Base-by-base conservation (phyloP, 2,329 filamentous ascomycete genomes). In the Elsinoe batatas region DNA sequence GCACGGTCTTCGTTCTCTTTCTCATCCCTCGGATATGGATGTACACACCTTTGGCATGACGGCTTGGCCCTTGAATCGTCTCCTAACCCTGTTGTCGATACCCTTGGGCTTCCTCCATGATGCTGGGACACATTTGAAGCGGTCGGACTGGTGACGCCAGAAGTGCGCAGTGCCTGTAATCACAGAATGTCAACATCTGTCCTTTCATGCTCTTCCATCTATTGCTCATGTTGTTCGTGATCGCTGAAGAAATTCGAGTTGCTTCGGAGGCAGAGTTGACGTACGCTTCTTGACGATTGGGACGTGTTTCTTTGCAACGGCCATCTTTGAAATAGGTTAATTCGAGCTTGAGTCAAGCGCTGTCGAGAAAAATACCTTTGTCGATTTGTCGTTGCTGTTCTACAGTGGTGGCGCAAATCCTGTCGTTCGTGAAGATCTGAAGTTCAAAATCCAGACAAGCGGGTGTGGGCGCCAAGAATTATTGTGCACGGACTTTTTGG, bases 281-380 rank as follows among this genome's bases (percentile, higher is more conserved):
- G 74, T 91, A 95, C 90, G 90, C 90, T 98, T 98, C 89, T 98
- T 98, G 74, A 98, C 88, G 83, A 98, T 98, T 72, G 91, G 86
- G 74, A 97, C 84, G 79, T 97, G 93, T 83, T 95, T 94, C 88
- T 94, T 95, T 79, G 91, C 88, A 86, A 91, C 83, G 83, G 91
- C 90, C 93, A 97, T 97, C 91, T 91, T 64, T 58, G 58, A 38
- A 35, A 50, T 12, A 22, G 4, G 20, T 55, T 26, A 55, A n/a
- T 44, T 38, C 47, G 17, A 38, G 51, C 13, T 33, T 53, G 17
- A 50, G 42, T 18, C 26, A 50, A 50, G 54, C 30, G 38, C 20
- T 42, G 3, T 36, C 3, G 3, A 18, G 17, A 33, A 30, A 35
- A 13, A n/a, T 36, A 55, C 53, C 32, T 42, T 55, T 55, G 53